Evolutionary conservation across 345 rosid species (phyloP).

Genomic region (Hibiscus syriacus): DNA sequence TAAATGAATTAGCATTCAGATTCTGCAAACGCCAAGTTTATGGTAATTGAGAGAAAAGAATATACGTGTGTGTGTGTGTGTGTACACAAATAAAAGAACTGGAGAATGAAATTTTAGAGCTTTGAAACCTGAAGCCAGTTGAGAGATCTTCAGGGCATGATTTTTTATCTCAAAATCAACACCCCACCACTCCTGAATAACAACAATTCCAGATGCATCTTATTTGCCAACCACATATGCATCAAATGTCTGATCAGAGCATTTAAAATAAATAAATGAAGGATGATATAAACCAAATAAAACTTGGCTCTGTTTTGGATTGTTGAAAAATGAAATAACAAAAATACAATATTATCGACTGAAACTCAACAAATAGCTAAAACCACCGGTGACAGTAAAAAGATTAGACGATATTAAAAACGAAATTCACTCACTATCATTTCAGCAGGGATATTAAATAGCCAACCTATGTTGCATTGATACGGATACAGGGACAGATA

Average conservation of each 20-base stretch:
- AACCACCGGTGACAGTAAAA: background rate
- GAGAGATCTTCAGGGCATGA: conserved; percentile 77
- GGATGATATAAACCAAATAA: background rate
- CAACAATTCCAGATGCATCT: no score
- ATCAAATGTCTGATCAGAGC: conserved; percentile 58
- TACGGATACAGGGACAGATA: no score
- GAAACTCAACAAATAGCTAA: background rate
- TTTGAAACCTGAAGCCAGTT: conserved; percentile 70
- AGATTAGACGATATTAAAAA: no score
- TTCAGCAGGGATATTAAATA: background rate
- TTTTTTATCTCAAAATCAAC: conserved; percentile 93
- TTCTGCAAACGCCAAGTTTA: no score
- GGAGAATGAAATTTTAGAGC: conserved; percentile 30
- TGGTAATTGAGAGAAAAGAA: no score
- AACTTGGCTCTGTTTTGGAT: no score
- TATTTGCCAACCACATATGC: no score
- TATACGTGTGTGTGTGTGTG: no score
- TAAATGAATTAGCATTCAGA: no score
- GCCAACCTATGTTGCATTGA: no score
- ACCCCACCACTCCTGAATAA: conserved; percentile 98
- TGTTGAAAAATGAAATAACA: no score
- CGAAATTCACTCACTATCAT: no score
- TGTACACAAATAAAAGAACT: background rate
- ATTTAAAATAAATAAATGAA: background rate
- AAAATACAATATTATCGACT: background rate